These are phyloP conservation scores for Amanita jacksonii DNA, from an alignment of 768 basidiomycete genomes.

Conservation along the genomic window DNA sequence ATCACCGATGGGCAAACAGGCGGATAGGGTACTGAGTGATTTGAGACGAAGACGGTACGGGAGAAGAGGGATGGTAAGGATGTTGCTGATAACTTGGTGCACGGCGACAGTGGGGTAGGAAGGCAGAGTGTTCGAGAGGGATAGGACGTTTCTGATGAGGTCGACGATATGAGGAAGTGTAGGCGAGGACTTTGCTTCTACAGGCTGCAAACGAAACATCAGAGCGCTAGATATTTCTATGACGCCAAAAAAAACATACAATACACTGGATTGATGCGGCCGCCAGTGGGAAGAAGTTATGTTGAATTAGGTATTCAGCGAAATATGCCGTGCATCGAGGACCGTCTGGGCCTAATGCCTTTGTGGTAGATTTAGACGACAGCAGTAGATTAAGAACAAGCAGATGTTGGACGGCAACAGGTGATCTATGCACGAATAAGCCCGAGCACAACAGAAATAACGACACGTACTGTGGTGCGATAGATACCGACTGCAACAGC, in stretches of 20 bases:
- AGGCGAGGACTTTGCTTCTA: constrained; percentile 47
- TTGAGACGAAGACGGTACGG: constrained; percentile 63
- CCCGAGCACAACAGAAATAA: not conserved
- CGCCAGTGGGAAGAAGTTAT: constrained; percentile 37
- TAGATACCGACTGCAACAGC: constrained; percentile 44
- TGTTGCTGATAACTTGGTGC: constrained; percentile 33
- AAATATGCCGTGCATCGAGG: constrained; percentile 23
- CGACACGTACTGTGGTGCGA: constrained; percentile 37
- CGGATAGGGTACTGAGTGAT: constrained; percentile 55
- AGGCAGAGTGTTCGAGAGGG: constrained; percentile 16
- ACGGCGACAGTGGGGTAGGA: constrained; percentile 25
- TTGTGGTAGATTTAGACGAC: constrained; percentile 16
- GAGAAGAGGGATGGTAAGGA: constrained; percentile 68
- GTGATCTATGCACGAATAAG: constrained; percentile 29
- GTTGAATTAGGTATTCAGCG: constrained; percentile 35
- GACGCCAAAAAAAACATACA: too few relatives aligned
- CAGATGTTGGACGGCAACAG: constrained; percentile 36
- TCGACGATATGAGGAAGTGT: constrained; percentile 37
- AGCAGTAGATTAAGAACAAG: constrained; percentile 41
- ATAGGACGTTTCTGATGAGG: constrained; percentile 34
- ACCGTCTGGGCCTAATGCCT: constrained; percentile 22
- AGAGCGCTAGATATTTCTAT: too few relatives aligned
- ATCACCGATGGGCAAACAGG: constrained; percentile 44
- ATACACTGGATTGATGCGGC: constrained; percentile 33
- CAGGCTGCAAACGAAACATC: constrained; percentile 41